Evolutionary conservation across 176 grass and related monocot genomes (phyloP).

Genomic region (Juncus inflexus): DNA sequence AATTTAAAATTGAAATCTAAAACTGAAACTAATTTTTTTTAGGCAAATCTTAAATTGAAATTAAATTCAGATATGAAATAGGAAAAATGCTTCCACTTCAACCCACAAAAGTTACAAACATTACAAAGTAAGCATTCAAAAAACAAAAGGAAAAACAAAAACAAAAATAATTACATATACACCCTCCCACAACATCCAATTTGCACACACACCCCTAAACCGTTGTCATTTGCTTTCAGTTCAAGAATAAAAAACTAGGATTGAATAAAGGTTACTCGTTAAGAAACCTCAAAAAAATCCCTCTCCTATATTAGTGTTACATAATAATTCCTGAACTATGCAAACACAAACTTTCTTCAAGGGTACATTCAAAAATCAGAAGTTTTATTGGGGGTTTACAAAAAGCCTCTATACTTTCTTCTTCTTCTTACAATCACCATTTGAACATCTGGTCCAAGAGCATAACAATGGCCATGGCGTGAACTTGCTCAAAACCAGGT

Average conservation of each 20-base stretch:
- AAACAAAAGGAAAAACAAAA: not conserved
- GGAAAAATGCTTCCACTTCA: conserved; percentile 18
- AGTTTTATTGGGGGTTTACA: not conserved
- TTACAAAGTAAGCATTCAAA: conserved; percentile 16
- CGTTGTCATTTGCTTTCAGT: not conserved
- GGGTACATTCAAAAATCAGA: not conserved
- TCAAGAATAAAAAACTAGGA: not conserved
- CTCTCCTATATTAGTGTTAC: not conserved
- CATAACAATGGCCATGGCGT: conserved; percentile 80
- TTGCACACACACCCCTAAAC: conserved; percentile 7
- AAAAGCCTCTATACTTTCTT: conserved; percentile 9
- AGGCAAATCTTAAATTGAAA: too few relatives aligned
- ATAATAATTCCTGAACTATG: not conserved
- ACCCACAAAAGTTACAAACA: conserved; percentile 4
- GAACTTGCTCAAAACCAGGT: conserved; percentile 54
- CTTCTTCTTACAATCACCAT: conserved; percentile 5
- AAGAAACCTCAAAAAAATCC: too few relatives aligned
- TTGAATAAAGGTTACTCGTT: too few relatives aligned
- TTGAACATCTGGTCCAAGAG: conserved; percentile 61
- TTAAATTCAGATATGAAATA: not conserved
- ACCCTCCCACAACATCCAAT: conserved; percentile 9
- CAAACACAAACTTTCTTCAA: conserved; percentile 11
- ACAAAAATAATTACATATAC: conserved; percentile 2
- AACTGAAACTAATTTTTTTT: too few relatives aligned
- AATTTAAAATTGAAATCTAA: too few relatives aligned